Percentiles rank a stretch among this genome's conserved stretches.
phyloP scores from a whole-genome alignment of 805 yeast genomes.

The Monosporozyma aquatica region DNA sequence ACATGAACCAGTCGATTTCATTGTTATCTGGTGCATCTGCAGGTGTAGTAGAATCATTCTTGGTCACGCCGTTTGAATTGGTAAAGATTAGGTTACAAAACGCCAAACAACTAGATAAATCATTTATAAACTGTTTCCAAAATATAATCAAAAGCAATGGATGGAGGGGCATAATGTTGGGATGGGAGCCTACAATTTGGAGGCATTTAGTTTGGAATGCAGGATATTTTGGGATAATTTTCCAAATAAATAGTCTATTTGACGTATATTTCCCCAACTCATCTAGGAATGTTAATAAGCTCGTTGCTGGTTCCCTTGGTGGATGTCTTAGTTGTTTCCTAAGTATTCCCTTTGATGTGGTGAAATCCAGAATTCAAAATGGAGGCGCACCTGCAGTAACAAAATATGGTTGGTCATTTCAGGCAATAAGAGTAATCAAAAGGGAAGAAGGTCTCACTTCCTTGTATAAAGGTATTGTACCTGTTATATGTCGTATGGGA shows the following conservation, averaged over 20 bases:
- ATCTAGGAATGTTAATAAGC: slow-evolving; percentile 72
- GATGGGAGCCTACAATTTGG: slow-evolving; percentile 93
- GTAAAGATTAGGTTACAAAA: slow-evolving; percentile 92
- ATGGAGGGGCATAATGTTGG: slow-evolving; percentile 73
- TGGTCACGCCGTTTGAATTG: slow-evolving; percentile 93
- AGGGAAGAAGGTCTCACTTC: slow-evolving; percentile 86
- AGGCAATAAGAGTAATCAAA: slow-evolving; percentile 62
- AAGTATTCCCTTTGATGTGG: slow-evolving; percentile 95
- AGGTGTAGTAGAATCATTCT: slow-evolving; percentile 91
- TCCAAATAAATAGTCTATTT: slow-evolving; percentile 66
- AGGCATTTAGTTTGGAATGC: slow-evolving; percentile 95
- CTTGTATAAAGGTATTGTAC: slow-evolving; percentile 90
- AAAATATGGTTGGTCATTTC: slow-evolving; percentile 87
- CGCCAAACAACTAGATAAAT: slow-evolving; percentile 65
- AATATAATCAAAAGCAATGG: slow-evolving; percentile 70
- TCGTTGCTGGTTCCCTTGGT: slow-evolving; percentile 87
- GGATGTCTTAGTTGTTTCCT: slow-evolving; percentile 88
- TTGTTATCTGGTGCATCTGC: slow-evolving; percentile 93
- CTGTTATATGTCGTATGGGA: slow-evolving; percentile 93
- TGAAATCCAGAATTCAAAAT: slow-evolving; percentile 87
- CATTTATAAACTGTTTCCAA: slow-evolving; percentile 72
- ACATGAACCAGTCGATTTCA: slow-evolving; percentile 73
- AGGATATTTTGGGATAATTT: slow-evolving; percentile 90
- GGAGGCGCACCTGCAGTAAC: slow-evolving; percentile 51
- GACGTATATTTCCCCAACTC: slow-evolving; percentile 65